Evolutionary conservation across 805 yeast species (phyloP).

Genomic region (Candida tibetensis): DNA sequence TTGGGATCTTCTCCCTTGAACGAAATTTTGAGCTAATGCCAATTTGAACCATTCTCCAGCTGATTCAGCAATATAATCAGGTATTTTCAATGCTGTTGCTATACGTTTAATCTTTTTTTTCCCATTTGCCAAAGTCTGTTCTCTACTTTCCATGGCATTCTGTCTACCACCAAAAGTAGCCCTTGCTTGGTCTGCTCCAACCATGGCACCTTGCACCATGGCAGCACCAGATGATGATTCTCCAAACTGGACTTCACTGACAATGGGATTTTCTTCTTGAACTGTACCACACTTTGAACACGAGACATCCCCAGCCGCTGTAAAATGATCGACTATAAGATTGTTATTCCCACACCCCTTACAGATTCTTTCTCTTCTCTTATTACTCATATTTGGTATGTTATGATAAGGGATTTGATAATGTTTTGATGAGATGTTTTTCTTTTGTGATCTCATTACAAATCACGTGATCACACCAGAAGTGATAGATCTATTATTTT

Average conservation of each 20-base stretch:
- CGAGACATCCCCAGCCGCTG: constrained; percentile 65
- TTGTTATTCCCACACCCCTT: constrained; percentile 24
- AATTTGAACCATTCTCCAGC: constrained; percentile 87
- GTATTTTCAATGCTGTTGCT: constrained; percentile 73
- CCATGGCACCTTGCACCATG: constrained; percentile 90
- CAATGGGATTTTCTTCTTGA: constrained; percentile 88
- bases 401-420: neutral
- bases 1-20: constrained; percentile 95
- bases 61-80: constrained; percentile 80
- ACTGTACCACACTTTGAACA: constrained; percentile 86
- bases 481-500: too few species aligned
- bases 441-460: neutral
- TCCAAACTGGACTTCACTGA: constrained; percentile 91
- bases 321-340: constrained; percentile 21
- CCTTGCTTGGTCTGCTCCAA: constrained; percentile 80
- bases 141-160: constrained; percentile 78
- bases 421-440: neutral
- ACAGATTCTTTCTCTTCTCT: constrained; percentile 12
- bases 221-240: constrained; percentile 94
- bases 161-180: constrained; percentile 69
- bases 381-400: constrained; percentile 1
- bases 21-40: constrained; percentile 85
- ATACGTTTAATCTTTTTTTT: constrained; percentile 73
- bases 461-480: too few species aligned
- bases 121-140: constrained; percentile 85